Conservation (phyloP, 139 green algal genomes). For the Coelastrella sp. region DNA sequence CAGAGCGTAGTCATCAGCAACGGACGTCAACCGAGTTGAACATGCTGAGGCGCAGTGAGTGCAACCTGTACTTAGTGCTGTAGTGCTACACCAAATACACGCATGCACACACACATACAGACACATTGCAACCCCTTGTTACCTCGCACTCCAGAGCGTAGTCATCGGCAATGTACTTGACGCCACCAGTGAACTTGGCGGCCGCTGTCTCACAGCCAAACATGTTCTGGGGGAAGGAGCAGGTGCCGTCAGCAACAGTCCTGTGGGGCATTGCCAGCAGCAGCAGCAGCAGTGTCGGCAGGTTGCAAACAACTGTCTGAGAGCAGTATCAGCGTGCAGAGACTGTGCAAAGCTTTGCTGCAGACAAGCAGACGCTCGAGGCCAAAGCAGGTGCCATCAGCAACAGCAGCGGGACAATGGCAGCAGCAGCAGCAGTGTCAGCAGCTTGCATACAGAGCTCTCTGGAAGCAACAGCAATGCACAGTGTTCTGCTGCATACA, state of each 20-base stretch:
- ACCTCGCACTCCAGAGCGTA: slow-evolving; percentile 48
- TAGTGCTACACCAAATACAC: no score
- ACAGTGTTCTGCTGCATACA: background rate
- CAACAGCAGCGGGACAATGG: slow-evolving; percentile 26
- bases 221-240: slow-evolving; percentile 77
- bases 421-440: background rate
- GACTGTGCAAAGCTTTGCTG: background rate
- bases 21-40: slow-evolving; percentile 20
- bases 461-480: background rate
- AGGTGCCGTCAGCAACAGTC: slow-evolving; percentile 75
- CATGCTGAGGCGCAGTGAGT: no score
- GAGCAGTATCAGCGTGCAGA: background rate
- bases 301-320: no score
- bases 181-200: slow-evolving; percentile 43
- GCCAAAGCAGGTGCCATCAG: background rate
- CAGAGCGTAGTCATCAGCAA: slow-evolving; percentile 43
- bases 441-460: no score
- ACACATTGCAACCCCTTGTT: background rate
- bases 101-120: no score
- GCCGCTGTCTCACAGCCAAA: slow-evolving; percentile 70
- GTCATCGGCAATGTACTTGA: slow-evolving; percentile 52
- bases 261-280: slow-evolving; percentile 6
- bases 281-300: background rate
- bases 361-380: background rate
- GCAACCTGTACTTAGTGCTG: no score